A percentile compares a stretch with the other conserved stretches of the same genome.
Evolutionary conservation across 305 asterid species (phyloP).

Genomic region (Fraxinus nigra): DNA sequence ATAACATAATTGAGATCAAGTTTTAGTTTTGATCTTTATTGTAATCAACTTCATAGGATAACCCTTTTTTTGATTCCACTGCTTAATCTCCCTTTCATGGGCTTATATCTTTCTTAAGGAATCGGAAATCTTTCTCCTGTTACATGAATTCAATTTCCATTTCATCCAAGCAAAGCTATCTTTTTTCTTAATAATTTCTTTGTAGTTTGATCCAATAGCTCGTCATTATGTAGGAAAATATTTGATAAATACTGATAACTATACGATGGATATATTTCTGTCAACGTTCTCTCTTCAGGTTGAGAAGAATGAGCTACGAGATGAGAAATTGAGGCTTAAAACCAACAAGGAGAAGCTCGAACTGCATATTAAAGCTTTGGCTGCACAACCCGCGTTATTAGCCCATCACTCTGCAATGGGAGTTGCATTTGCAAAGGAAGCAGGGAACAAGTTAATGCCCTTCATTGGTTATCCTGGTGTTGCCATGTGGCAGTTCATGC

Average conservation of each 20-base stretch:
- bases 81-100: background rate
- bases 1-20: background rate
- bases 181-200: background rate
- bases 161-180: background rate
- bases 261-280: background rate
- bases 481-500: slow-evolving; percentile 47
- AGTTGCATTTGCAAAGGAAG: slow-evolving; percentile 30
- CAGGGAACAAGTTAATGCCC: slow-evolving; percentile 35
- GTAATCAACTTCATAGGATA: background rate
- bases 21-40: background rate
- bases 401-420: slow-evolving; percentile 28
- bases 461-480: slow-evolving; percentile 36
- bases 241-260: background rate
- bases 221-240: background rate
- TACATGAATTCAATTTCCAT: background rate
- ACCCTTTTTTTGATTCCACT: background rate
- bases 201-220: background rate
- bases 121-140: background rate
- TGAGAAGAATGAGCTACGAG: slow-evolving; percentile 41
- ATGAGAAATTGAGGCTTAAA: slow-evolving; percentile 35
- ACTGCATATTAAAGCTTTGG: slow-evolving; percentile 29
- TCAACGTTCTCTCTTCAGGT: slow-evolving; percentile 10
- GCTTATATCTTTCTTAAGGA: background rate
- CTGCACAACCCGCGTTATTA: slow-evolving; percentile 21
- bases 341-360: slow-evolving; percentile 35